phyloP scores from a whole-genome alignment of 2,329 filamentous ascomycete genomes.

The Fusarium newnesense region DNA sequence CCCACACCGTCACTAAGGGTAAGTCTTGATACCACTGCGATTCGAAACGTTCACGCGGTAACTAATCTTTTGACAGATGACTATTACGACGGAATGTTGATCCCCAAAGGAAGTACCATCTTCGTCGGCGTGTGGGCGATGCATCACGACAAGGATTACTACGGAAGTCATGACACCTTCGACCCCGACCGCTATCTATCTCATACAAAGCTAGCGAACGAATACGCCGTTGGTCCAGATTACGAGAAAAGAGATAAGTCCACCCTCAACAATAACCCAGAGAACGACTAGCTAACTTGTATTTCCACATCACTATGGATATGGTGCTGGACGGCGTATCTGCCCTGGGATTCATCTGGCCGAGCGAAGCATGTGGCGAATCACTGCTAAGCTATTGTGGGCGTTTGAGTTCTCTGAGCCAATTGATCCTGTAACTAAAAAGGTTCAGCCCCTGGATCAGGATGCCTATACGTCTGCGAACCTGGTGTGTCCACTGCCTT shows the following conservation, averaged over 20 bases:
- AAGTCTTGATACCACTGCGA: background rate
- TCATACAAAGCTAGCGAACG: background rate
- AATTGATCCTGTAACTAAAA: background rate
- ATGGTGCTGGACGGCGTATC: background rate
- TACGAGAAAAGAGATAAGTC: background rate
- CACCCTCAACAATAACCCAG: accelerated
- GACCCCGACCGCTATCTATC: background rate
- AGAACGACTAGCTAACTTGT: accelerated
- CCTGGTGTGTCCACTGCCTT: background rate
- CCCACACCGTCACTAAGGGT: background rate
- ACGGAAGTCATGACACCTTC: background rate
- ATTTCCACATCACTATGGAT: background rate
- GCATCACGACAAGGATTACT: background rate
- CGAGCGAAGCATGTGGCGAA: background rate
- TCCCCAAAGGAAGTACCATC: background rate
- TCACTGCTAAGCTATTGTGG: background rate
- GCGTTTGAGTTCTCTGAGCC: background rate
- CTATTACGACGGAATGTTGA: background rate
- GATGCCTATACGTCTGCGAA: background rate
- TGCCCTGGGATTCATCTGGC: background rate
- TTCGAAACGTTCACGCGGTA: accelerated
- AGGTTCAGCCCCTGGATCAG: background rate
- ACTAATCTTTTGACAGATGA: background rate
- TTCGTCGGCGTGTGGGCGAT: background rate
- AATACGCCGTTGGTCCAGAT: background rate